Percentiles rank a stretch among this genome's conserved stretches.
Conservation (phyloP, 108 stramenopile species). For the Aurantiochytrium sp. region DNA sequence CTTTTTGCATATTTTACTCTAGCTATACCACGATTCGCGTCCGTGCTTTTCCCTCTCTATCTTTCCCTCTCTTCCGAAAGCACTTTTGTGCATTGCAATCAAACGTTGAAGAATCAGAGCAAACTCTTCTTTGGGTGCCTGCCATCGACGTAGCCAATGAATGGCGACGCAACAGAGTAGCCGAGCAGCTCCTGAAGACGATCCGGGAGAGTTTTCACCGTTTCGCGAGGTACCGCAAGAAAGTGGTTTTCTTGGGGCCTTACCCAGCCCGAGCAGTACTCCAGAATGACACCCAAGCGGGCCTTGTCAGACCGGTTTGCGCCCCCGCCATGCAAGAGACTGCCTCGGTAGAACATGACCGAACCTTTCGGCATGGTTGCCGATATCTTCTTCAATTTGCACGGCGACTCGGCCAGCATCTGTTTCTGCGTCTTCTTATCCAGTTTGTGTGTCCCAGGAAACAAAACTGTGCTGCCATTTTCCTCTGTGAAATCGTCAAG, state of each 20-base stretch:
- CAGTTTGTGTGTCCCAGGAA: background rate
- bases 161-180: background rate
- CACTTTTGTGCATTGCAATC: too few species aligned
- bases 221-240: background rate
- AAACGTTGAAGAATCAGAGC: background rate
- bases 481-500: background rate
- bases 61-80: too few species aligned
- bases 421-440: background rate
- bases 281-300: background rate
- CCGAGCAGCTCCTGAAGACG: background rate
- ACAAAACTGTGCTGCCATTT: background rate
- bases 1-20: too few species aligned
- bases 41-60: too few species aligned
- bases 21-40: background rate
- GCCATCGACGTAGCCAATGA: conserved; percentile 12
- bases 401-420: background rate
- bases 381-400: background rate
- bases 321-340: background rate
- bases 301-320: background rate
- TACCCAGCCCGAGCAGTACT: background rate
- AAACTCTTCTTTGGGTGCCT: conserved; percentile 1
- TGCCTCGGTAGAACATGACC: conserved; percentile 6
- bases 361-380: conserved; percentile 4
- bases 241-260: background rate
- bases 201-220: background rate